Conservation (phyloP, 345 rosid species). For the Eucalyptus pauciflora region DNA sequence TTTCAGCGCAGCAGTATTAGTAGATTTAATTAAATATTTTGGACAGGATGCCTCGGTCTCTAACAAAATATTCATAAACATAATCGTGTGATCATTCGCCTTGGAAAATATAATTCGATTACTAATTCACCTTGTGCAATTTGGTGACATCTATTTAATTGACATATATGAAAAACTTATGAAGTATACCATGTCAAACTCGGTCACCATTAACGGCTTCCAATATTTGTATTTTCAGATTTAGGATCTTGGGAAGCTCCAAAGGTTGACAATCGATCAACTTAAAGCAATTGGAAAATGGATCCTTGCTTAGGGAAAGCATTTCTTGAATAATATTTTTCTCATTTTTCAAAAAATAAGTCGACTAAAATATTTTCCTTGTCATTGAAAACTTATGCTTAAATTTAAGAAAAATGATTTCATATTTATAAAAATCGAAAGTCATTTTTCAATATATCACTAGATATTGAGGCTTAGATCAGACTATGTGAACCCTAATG, state of each 20-base stretch:
- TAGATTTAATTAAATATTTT: background rate
- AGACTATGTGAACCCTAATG: rapidly evolving
- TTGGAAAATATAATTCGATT: background rate
- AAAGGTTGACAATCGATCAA: background rate
- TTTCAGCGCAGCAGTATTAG: background rate
- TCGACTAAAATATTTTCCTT: background rate
- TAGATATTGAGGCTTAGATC: rapidly evolving
- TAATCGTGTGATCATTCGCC: background rate
- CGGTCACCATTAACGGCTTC: background rate
- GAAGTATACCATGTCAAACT: background rate
- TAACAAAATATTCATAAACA: background rate
- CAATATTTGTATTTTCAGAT: background rate
- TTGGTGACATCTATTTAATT: background rate
- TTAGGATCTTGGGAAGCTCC: background rate
- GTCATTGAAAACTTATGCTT: rapidly evolving
- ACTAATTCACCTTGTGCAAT: background rate
- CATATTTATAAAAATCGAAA: rapidly evolving
- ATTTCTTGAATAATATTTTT: too few relatives aligned
- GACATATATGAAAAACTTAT: background rate
- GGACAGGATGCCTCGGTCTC: background rate
- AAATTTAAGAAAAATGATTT: too few relatives aligned
- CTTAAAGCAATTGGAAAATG: background rate
- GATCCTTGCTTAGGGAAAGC: background rate
- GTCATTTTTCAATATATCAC: rapidly evolving
- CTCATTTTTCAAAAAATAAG: background rate